Percentiles rank a stretch among this genome's conserved stretches.
These are phyloP conservation scores for Xerocomellus chrysenteron DNA, from an alignment of 768 basidiomycete genomes.

Conservation along the genomic window DNA sequence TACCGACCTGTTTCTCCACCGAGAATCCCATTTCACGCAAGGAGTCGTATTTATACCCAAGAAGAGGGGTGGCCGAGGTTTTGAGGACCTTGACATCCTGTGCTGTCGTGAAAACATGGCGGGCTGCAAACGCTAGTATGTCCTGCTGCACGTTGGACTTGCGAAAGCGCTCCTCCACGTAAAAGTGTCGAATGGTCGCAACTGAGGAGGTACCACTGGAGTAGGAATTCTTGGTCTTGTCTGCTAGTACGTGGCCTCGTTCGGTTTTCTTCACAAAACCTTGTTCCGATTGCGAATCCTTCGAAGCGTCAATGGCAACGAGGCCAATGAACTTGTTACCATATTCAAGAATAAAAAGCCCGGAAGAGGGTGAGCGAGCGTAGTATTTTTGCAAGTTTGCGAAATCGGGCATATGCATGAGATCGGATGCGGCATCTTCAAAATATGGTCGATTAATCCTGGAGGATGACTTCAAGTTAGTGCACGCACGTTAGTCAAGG, in stretches of 20 bases:
- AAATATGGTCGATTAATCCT: slow-evolving; percentile 74
- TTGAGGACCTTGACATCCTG: slow-evolving; percentile 45
- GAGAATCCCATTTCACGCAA: slow-evolving; percentile 51
- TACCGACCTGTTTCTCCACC: slow-evolving; percentile 42
- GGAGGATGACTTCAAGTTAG: neutral
- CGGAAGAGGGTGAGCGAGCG: slow-evolving; percentile 57
- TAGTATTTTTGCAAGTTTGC: slow-evolving; percentile 54
- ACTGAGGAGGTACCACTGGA: slow-evolving; percentile 41
- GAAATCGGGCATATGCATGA: slow-evolving; percentile 58
- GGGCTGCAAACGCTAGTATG: slow-evolving; percentile 57
- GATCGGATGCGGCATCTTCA: slow-evolving; percentile 51
- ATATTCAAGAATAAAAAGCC: slow-evolving; percentile 68
- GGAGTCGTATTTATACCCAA: slow-evolving; percentile 46
- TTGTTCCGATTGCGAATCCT: slow-evolving; percentile 36
- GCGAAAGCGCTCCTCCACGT: slow-evolving; percentile 65
- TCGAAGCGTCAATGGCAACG: slow-evolving; percentile 66
- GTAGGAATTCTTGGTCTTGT: slow-evolving; percentile 17
- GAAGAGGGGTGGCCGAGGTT: slow-evolving; percentile 48
- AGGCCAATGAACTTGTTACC: slow-evolving; percentile 60
- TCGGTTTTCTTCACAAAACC: slow-evolving; percentile 23
- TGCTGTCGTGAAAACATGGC: slow-evolving; percentile 52
- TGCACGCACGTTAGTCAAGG: neutral
- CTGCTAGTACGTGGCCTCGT: slow-evolving; percentile 9
- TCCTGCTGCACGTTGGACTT: slow-evolving; percentile 59
- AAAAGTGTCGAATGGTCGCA: slow-evolving; percentile 75